These are phyloP conservation scores for Tillandsia leiboldiana DNA, from an alignment of 176 grass and related monocot genomes.

Conservation along the genomic window DNA sequence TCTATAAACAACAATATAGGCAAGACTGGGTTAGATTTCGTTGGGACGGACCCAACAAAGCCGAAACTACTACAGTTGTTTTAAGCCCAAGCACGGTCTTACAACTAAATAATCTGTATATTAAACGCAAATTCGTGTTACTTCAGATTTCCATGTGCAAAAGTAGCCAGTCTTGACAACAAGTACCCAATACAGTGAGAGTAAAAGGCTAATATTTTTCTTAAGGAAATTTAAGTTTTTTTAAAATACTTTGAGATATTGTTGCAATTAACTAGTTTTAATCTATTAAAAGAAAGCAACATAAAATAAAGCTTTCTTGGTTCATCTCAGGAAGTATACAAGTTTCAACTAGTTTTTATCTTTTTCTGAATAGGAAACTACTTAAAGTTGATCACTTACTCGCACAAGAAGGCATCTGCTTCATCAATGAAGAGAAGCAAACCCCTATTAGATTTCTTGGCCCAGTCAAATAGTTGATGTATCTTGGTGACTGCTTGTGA, in stretches of 20 bases:
- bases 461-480: constrained; percentile 98
- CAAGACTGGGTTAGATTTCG: background rate
- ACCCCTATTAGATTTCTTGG: constrained; percentile 90
- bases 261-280: background rate
- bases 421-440: constrained; percentile 96
- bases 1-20: background rate
- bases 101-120: too few relatives aligned
- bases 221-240: background rate
- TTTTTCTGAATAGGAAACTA: background rate
- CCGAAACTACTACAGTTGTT: too few relatives aligned
- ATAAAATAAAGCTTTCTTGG: background rate
- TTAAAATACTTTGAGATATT: background rate
- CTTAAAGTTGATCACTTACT: constrained; percentile 54
- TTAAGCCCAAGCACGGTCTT: too few relatives aligned
- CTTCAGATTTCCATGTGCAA: background rate
- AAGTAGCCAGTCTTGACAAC: background rate
- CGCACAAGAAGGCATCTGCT: constrained; percentile 95
- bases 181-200: background rate
- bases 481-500: constrained; percentile 96
- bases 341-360: background rate
- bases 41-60: background rate
- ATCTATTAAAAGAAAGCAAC: background rate
- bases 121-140: too few relatives aligned
- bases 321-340: background rate
- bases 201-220: background rate